These are phyloP conservation scores for Arbutus unedo DNA, from an alignment of 148 eudicot genomes.

Conservation along the genomic window DNA sequence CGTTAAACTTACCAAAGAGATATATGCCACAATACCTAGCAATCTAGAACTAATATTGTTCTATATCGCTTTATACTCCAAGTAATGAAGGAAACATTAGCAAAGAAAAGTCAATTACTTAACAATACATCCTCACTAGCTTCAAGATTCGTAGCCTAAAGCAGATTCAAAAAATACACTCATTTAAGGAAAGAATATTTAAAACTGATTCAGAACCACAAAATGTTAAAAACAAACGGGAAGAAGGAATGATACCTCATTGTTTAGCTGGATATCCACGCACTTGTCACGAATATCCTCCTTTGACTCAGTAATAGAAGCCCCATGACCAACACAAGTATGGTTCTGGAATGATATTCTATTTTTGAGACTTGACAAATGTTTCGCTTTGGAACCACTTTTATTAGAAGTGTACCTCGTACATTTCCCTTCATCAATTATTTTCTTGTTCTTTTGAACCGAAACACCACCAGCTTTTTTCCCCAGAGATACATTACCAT, in stretches of 20 bases:
- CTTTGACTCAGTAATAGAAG: slow-evolving; percentile 31
- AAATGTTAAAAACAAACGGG: not conserved
- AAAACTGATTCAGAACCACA: not conserved
- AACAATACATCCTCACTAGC: not conserved
- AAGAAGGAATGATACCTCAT: slow-evolving; percentile 45
- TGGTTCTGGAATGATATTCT: slow-evolving; percentile 41
- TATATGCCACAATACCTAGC: not conserved
- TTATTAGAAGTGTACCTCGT: slow-evolving; percentile 23
- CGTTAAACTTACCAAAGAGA: slow-evolving; percentile 1
- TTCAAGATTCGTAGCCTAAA: not conserved
- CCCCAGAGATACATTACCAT: slow-evolving; percentile 22
- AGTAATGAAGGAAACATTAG: not conserved
- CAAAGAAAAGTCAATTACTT: not conserved
- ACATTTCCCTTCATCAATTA: slow-evolving; percentile 37
- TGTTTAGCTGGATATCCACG: slow-evolving; percentile 29
- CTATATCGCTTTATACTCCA: not conserved
- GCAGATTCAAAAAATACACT: not conserved
- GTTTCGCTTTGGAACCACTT: slow-evolving; percentile 27
- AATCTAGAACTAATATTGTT: not conserved
- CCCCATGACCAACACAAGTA: slow-evolving; percentile 33
- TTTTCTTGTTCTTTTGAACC: slow-evolving; percentile 36
- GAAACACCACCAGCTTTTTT: slow-evolving; percentile 25
- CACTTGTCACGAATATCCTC: slow-evolving; percentile 31
- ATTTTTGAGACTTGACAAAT: slow-evolving; percentile 22
- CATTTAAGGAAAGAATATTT: not conserved